Evolutionary conservation across 129 eudicot species (phyloP).

Genomic region (Saposhnikovia divaricata): DNA sequence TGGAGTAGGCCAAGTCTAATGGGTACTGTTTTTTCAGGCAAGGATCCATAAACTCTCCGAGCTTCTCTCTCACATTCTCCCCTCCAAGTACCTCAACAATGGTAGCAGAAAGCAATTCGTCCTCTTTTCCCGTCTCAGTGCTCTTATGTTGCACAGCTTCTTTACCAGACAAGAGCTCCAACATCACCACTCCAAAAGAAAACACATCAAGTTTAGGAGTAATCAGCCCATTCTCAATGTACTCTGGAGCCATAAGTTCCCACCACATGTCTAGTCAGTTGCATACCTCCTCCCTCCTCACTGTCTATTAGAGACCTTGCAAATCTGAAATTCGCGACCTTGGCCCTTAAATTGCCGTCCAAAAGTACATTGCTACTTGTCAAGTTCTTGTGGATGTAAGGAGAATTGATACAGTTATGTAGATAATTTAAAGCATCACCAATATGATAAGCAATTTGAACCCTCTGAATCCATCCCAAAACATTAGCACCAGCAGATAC

Average conservation of each 20-base stretch:
- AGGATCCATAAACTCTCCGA: constrained; percentile 53
- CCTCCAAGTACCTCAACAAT: constrained; percentile 44
- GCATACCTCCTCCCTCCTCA: constrained; percentile 22
- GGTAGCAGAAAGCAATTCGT: constrained; percentile 29
- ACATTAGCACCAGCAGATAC: constrained; percentile 1
- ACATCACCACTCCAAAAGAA: constrained; percentile 62
- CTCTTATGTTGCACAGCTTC: constrained; percentile 35
- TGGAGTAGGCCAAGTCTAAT: constrained; percentile 58
- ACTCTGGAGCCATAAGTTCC: constrained; percentile 79
- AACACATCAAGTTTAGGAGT: constrained; percentile 80
- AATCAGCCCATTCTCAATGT: constrained; percentile 67
- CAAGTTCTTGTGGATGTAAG: constrained; percentile 79
- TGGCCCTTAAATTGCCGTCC: constrained; percentile 52
- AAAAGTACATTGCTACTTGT: constrained; percentile 67
- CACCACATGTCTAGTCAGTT: constrained; percentile 68
- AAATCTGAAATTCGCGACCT: constrained; percentile 59
- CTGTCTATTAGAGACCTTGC: constrained; percentile 45
- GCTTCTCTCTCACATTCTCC: constrained; percentile 60
- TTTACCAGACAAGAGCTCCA: constrained; percentile 74
- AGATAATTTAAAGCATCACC: constrained; percentile 79
- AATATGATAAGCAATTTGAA: constrained; percentile 57
- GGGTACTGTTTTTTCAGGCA: constrained; percentile 56
- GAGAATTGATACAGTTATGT: constrained; percentile 67
- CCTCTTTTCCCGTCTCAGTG: constrained; percentile 12
- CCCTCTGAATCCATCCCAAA: constrained; percentile 68